Evolutionary conservation across 2,329 filamentous ascomycete genomes (phyloP).

Genomic region (Thielaviopsis euricoi): DNA sequence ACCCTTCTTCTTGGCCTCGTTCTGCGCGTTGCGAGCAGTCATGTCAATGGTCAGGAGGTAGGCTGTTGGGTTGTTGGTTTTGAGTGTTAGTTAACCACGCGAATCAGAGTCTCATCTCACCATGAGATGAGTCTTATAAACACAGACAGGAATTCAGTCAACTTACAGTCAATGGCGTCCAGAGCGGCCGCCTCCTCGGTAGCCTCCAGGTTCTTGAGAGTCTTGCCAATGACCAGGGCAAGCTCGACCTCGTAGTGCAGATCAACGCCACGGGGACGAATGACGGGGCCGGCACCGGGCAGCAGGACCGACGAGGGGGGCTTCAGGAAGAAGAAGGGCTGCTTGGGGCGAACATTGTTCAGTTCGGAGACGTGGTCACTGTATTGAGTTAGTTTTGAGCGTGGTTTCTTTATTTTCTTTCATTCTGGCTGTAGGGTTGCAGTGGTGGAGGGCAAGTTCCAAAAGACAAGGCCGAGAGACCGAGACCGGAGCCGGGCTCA

Average conservation of each 20-base stretch:
- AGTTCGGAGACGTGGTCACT: conserved; percentile 91
- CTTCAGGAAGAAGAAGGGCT: conserved; percentile 99
- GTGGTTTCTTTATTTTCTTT: background rate
- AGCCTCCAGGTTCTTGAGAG: conserved; percentile 56
- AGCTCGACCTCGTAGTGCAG: conserved; percentile 94
- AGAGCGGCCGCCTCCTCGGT: conserved; percentile 61
- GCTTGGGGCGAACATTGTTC: conserved; percentile 71
- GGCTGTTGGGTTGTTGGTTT: conserved; percentile 26
- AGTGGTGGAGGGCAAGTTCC: background rate
- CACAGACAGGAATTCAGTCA: background rate
- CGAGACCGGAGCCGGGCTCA: background rate
- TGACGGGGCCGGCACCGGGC: conserved; percentile 60
- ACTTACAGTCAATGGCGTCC: conserved; percentile 62
- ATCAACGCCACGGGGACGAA: conserved; percentile 66
- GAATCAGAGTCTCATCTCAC: background rate
- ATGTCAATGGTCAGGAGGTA: conserved; percentile 92
- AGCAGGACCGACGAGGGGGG: conserved; percentile 73
- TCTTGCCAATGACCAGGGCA: conserved; percentile 73
- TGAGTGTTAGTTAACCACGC: background rate
- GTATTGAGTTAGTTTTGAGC: conserved; percentile 5
- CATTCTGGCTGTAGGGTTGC: no score
- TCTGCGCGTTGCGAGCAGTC: conserved; percentile 89
- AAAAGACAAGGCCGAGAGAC: background rate
- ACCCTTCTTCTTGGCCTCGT: conserved; percentile 93
- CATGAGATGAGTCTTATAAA: background rate